phyloP scores from a whole-genome alignment of 495 filamentous ascomycete species.

The Parathielavia appendiculata region DNA sequence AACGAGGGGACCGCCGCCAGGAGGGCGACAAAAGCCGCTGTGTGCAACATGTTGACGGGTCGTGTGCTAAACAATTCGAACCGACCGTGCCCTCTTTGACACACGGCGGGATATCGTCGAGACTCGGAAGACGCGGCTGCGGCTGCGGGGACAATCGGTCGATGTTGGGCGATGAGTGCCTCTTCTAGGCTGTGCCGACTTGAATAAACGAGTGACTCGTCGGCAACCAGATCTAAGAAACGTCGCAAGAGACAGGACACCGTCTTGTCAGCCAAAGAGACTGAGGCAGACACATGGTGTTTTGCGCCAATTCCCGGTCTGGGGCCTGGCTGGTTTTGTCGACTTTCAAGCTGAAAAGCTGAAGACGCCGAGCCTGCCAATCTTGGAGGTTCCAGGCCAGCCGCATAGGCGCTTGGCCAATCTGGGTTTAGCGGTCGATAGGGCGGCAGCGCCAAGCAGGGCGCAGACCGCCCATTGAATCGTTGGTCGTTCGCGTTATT shows the following conservation, averaged over 20 bases:
- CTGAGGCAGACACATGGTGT: constrained; percentile 1
- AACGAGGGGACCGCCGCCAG: constrained; percentile 13
- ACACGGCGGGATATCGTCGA: neutral
- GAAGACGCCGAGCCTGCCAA: neutral
- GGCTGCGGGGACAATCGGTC: neutral
- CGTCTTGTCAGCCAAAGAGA: too few species aligned
- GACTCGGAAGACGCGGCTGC: neutral
- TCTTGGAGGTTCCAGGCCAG: neutral
- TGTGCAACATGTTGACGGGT: constrained; percentile 13
- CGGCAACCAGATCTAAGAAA: neutral
- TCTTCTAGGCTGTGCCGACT: constrained; percentile 5
- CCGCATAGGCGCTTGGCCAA: neutral
- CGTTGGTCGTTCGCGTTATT: neutral
- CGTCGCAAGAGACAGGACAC: neutral
- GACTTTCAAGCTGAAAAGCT: constrained; percentile 4
- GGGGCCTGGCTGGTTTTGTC: neutral
- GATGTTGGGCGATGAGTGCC: neutral
- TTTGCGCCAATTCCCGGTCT: neutral
- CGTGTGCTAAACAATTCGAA: too few species aligned
- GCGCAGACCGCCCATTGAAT: neutral
- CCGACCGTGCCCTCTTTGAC: too few species aligned
- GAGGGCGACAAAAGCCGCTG: constrained; percentile 2
- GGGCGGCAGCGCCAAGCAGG: neutral
- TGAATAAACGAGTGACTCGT: constrained; percentile 15
- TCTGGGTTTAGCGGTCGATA: constrained; percentile 6